Percentiles rank a stretch among this genome's conserved stretches.
Evolutionary conservation across 495 filamentous ascomycete species (phyloP).

Genomic region (Aspergillus bertholletiae): DNA sequence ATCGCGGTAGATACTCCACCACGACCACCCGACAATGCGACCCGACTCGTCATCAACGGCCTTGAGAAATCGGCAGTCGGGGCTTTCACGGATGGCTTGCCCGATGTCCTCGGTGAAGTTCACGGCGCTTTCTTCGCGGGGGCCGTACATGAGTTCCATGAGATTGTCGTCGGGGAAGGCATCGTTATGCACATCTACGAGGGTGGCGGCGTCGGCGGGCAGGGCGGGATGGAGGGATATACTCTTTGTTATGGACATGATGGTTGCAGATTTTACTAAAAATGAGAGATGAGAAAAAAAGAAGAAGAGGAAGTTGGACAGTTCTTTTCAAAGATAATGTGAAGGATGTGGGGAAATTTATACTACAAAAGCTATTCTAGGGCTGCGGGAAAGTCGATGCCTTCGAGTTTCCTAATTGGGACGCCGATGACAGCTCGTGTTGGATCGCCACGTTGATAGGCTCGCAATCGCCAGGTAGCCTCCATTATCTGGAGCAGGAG

Average conservation of each 20-base stretch:
- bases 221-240: background rate
- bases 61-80: background rate
- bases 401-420: too few species aligned
- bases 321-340: too few species aligned
- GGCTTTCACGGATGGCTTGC: background rate
- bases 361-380: too few species aligned
- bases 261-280: background rate
- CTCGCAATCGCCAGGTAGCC: too few species aligned
- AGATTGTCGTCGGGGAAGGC: background rate
- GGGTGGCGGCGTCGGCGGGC: background rate
- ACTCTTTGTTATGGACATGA: background rate
- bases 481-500: too few species aligned
- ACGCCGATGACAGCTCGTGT: too few species aligned
- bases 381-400: too few species aligned
- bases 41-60: background rate
- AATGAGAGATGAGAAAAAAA: too few species aligned
- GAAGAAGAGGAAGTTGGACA: too few species aligned
- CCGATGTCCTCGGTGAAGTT: background rate
- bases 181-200: background rate
- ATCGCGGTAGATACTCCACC: background rate
- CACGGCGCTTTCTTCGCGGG: background rate
- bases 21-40: background rate
- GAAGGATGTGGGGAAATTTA: too few species aligned
- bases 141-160: conserved; percentile 2
- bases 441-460: too few species aligned